Evolutionary conservation across 345 rosid genomes (phyloP), one percentile per base, ranked within the genome.

Genomic region (Corchorus capsularis): DNA sequence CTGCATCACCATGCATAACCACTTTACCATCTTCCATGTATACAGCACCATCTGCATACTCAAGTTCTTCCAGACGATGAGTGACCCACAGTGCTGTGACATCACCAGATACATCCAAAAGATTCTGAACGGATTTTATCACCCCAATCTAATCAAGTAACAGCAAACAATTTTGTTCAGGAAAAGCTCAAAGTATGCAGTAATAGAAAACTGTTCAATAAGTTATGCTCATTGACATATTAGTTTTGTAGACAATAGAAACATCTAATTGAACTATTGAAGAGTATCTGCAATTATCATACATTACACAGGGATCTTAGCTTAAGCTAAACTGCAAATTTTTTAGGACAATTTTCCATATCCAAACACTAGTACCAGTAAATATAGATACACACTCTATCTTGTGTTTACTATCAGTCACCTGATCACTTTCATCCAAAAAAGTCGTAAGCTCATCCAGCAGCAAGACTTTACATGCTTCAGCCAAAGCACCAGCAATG

Each of bases 401-500:
- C 68, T 46, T 61, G 17, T 34, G 60, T 22, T 43, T 61, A 53
- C 71, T 50, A 47, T 71, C 11, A 32, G 66, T 60, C 79, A 93
- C 99, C 92, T 95, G 98, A 75, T 93, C 97, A 47, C 66, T 88
- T 81, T 93, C 92, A 81, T 95, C 98, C 54, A 95, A 80, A 81
- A 92, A 95, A 47, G 98, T 95, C 1, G 98, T 93, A 75, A 95
- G 98, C 88, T 95, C 99, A 80, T 95, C 97, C 79, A 95, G 79
- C 71, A 93, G 80, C 52, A 93, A 82, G 67, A 93, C 97, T 80
- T 88, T 92, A 85, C 96, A 92, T 60, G 94, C 89, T 89, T 95
- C 98, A 76, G 99, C 99, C 61, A 95, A 84, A 84, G 99, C 98
- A 72, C 99, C 96, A 1, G 98, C 98, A 75, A 95, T 93, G 39